Conservation (phyloP, 257 asterid genomes). For the Petunia secreta region DNA sequence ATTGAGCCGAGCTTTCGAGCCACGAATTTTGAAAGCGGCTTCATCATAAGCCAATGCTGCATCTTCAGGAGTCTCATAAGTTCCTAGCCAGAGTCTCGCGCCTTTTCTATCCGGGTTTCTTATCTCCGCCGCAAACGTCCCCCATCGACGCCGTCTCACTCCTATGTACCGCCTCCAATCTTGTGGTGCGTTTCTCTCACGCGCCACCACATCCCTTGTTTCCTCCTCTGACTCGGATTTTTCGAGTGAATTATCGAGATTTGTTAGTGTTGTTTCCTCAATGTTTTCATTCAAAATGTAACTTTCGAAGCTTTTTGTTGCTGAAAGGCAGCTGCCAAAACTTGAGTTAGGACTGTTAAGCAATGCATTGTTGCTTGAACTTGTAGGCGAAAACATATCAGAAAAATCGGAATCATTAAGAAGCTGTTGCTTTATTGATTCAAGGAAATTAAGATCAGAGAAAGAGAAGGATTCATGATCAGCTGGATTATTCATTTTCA, state of each 20-base stretch:
- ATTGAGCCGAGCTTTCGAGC: conserved; percentile 25
- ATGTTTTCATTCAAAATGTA: neutral
- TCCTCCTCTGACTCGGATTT: neutral
- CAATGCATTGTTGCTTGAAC: neutral
- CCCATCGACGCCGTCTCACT: conserved; percentile 35
- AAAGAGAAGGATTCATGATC: neutral
- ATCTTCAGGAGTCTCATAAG: conserved; percentile 31
- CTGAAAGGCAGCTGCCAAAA: conserved; percentile 31
- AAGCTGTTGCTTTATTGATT: conserved; percentile 42
- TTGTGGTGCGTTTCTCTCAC: neutral
- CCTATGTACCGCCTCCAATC: conserved; percentile 32
- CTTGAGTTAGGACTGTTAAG: conserved; percentile 13
- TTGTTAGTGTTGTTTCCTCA: neutral
- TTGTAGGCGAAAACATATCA: neutral
- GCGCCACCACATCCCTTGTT: neutral
- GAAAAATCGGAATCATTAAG: conserved; percentile 30
- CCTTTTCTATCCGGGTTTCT: conserved; percentile 29
- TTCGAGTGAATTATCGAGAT: neutral
- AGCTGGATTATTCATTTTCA: neutral
- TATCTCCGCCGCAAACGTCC: conserved; percentile 35
- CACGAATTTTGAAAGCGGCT: conserved; percentile 29
- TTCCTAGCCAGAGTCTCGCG: conserved; percentile 31
- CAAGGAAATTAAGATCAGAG: conserved; percentile 34
- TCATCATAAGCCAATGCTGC: conserved; percentile 36
- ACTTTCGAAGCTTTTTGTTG: neutral